Evolutionary conservation across 192 early-diverging fungal species (phyloP).

Genomic region (Podila verticillata): DNA sequence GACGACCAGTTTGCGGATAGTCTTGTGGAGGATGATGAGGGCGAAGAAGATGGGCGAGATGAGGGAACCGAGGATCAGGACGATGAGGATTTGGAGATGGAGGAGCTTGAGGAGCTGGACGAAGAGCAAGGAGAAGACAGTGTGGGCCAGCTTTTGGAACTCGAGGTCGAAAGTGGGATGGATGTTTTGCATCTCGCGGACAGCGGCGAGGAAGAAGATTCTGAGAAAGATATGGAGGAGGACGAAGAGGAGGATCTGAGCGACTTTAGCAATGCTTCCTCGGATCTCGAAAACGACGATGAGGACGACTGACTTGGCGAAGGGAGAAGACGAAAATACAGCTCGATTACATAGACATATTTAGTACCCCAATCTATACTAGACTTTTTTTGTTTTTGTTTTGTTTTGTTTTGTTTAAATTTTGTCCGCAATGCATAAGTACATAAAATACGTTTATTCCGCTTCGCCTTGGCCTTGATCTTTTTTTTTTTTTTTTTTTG

Average conservation of each 20-base stretch:
- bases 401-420: no score
- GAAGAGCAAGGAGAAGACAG: background rate
- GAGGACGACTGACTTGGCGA: no score
- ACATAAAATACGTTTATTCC: no score
- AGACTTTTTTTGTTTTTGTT: no score
- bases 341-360: no score
- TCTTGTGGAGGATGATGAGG: constrained; percentile 17
- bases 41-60: constrained; percentile 7
- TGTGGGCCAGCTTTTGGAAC: background rate
- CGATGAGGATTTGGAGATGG: background rate
- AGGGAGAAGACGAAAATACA: no score
- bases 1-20: constrained; percentile 46
- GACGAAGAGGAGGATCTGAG: constrained; percentile 4
- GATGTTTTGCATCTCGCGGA: background rate
- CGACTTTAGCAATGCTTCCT: constrained; percentile 15
- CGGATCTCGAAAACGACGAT: constrained; percentile 15
- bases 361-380: no score
- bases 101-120: background rate
- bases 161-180: background rate
- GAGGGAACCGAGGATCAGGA: constrained; percentile 1
- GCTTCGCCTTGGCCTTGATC: no score
- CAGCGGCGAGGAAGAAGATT: background rate
- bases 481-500: no score
- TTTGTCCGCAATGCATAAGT: no score
- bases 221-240: background rate